These are phyloP conservation scores for Pilobolus umbonatus DNA, from an alignment of 192 early-diverging fungal genomes.

Conservation along the genomic window DNA sequence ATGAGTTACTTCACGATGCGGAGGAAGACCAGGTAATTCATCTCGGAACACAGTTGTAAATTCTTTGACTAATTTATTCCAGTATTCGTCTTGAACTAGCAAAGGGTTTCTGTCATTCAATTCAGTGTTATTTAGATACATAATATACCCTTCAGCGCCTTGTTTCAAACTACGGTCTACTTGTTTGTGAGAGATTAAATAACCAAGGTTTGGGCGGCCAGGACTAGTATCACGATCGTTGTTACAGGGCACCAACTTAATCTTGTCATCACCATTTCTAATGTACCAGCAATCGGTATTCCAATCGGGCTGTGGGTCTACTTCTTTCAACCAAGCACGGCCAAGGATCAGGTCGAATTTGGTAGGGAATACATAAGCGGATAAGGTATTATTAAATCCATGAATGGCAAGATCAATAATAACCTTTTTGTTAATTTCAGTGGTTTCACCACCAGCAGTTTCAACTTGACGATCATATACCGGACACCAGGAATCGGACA, in stretches of 20 bases:
- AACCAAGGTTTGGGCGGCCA: background rate
- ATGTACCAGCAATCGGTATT: background rate
- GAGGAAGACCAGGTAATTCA: constrained; percentile 22
- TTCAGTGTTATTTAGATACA: background rate
- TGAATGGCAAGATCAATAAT: background rate
- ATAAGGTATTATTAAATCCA: background rate
- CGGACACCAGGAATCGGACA: background rate
- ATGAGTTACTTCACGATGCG: constrained; percentile 17
- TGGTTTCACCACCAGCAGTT: constrained; percentile 1
- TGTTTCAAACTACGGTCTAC: background rate
- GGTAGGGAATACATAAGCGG: background rate
- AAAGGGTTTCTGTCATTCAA: background rate
- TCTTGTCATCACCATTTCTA: background rate
- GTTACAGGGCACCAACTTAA: no score
- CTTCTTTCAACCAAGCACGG: constrained; percentile 1
- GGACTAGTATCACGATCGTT: no score
- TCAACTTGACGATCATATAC: background rate
- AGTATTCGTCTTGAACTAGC: background rate
- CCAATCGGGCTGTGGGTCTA: constrained; percentile 1
- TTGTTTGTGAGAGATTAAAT: background rate
- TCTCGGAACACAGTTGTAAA: constrained; percentile 20
- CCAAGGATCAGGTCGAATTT: constrained; percentile 11
- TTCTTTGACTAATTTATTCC: background rate
- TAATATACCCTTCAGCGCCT: background rate
- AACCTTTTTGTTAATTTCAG: background rate